Conservation (phyloP, 2,329 filamentous ascomycete species). For the Ustulina deusta region DNA sequence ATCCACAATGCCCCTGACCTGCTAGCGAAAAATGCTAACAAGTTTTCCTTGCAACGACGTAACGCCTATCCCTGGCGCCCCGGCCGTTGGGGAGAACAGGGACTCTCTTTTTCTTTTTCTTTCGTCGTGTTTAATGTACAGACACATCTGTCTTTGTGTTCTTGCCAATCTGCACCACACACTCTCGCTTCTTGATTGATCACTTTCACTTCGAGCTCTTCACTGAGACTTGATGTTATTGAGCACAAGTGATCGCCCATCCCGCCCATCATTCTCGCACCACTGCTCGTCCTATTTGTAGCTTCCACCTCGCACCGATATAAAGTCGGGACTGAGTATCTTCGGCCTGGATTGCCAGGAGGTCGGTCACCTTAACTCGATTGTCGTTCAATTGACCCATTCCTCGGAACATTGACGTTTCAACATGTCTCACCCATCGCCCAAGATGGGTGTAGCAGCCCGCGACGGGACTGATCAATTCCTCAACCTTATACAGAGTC, state of each 20-base stretch:
- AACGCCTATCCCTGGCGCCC: not conserved
- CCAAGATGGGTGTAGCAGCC: constrained; percentile 14
- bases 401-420: not conserved
- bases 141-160: constrained; percentile 18
- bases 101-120: constrained; percentile 14
- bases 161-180: not conserved
- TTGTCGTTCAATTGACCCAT: not conserved
- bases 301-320: constrained; percentile 6
- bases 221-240: constrained; percentile 34
- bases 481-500: constrained; percentile 61
- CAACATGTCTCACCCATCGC: constrained; percentile 24
- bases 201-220: constrained; percentile 27
- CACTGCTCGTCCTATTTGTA: not conserved
- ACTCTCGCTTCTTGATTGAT: constrained; percentile 4
- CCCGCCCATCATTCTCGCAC: not conserved
- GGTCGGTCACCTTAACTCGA: not conserved
- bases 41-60: constrained; percentile 13
- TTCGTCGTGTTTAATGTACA: constrained; percentile 2
- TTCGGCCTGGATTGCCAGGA: not conserved
- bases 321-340: not conserved
- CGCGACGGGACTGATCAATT: constrained; percentile 53
- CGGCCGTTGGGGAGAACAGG: not conserved
- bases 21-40: constrained; percentile 6
- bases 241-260: not conserved
- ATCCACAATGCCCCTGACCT: constrained; percentile 28